Evolutionary conservation across 768 basidiomycete species (phyloP), one percentile per base, ranked within the genome.

Genomic region (Podaxis sp.): DNA sequence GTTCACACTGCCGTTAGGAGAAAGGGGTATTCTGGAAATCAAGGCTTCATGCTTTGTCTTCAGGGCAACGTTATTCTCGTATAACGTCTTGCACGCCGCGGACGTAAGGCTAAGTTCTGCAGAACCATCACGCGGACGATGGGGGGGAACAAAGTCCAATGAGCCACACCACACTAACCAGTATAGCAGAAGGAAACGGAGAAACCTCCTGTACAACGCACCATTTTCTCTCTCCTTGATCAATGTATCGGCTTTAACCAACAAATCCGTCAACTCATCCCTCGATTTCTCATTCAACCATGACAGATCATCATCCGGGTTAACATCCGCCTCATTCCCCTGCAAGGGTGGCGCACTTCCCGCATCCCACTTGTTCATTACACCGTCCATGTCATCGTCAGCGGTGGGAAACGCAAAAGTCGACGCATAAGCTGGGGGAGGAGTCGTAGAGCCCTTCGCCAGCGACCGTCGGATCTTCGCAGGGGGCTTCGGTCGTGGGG

Each of bases 161-260:
- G 27, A 33, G 40, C 22, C 41, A 49, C 19, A 33, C 37, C 17
- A 13, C 40, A 53, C 49, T 63, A 51, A 57, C 37, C 19, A 63
- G 29, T n/a, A 12, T 15, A 65, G 12, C 12, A 60, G 40, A 59
- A 59, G 43, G 52, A 55, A 54, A 61, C 17, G 43, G 43, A 46
- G 5, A 24, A 17, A n/a, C 24, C 36, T 40, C 41, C 24, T 33
- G 25, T 57, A 19, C 47, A 50, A 74, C 86, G 55, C 70, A 90
- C 93, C 91, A 65, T 82, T 83, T 75, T 91, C 91, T 41, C 92
- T 80, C 63, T 87, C 85, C 70, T 85, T 88, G 66, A 94, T 93
- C 53, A 93, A 77, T 63, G 78, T 85, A 65, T 89, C 88, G 0
- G 91, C 93, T 70, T 87, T 86, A 50, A 85, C 74, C 38, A 94